Conservation (phyloP, 768 basidiomycete genomes). For the Podaxis sp. region DNA sequence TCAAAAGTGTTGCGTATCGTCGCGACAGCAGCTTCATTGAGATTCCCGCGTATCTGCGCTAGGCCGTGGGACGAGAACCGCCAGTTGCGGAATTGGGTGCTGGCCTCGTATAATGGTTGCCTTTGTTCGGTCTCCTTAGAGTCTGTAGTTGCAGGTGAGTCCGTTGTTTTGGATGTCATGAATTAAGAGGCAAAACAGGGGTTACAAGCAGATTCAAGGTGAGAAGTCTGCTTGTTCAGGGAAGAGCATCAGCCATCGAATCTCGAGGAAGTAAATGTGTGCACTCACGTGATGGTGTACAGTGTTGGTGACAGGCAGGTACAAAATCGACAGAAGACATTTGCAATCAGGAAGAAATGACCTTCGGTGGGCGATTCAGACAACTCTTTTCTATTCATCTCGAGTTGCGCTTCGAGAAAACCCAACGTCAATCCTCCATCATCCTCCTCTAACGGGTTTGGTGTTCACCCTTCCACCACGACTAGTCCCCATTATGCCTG, state of each 20-base stretch:
- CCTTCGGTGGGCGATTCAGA: neutral
- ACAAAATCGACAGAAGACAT: neutral
- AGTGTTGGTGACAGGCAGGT: neutral
- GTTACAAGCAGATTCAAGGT: neutral
- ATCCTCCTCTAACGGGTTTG: neutral
- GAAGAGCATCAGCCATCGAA: neutral
- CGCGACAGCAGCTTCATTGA: conserved; percentile 75
- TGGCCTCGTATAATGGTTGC: conserved; percentile 56
- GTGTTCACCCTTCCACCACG: neutral
- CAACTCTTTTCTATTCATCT: neutral
- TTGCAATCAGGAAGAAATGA: neutral
- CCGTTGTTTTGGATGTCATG: neutral
- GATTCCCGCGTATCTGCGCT: conserved; percentile 46
- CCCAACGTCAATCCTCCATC: no score
- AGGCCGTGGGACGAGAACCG: conserved; percentile 75
- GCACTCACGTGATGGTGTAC: conserved; percentile 1
- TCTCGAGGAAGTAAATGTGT: neutral
- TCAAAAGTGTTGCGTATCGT: conserved; percentile 78
- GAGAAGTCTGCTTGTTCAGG: neutral
- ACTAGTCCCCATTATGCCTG: neutral
- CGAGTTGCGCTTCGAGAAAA: neutral
- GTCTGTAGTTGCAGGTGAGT: neutral
- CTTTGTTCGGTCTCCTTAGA: neutral
- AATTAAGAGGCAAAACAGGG: neutral
- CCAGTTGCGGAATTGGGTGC: conserved; percentile 87